phyloP scores from a whole-genome alignment of 257 asterid genomes.

The Primulina tabacum region DNA sequence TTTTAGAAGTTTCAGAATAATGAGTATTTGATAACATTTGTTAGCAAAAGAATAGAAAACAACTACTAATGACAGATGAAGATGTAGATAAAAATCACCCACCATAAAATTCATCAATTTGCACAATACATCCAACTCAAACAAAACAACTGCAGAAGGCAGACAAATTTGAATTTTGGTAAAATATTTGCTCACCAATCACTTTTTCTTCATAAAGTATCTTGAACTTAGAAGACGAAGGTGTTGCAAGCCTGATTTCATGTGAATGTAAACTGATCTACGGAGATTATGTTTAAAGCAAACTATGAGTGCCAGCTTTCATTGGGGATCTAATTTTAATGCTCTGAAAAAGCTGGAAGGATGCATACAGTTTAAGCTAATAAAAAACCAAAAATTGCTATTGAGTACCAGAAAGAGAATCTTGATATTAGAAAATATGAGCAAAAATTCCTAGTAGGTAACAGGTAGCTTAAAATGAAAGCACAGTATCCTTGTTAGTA shows the following conservation, averaged over 20 bases:
- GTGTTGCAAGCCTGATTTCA: neutral
- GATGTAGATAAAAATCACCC: neutral
- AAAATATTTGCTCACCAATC: neutral
- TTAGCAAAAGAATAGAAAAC: neutral
- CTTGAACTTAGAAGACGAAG: neutral
- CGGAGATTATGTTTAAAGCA: neutral
- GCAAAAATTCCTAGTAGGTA: neutral
- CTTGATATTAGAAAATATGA: neutral
- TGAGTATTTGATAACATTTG: neutral
- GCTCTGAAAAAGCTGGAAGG: neutral
- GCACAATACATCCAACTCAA: neutral
- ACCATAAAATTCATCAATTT: neutral
- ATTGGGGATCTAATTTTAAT: neutral
- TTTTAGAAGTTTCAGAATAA: neutral
- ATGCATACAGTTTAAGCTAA: neutral
- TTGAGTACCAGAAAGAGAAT: neutral
- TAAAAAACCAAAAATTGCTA: neutral
- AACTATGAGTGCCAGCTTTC: neutral
- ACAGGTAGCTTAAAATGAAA: conserved; percentile 1
- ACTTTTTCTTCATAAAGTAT: neutral
- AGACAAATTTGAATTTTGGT: neutral
- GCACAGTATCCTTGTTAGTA: conserved; percentile 2
- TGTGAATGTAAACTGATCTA: neutral
- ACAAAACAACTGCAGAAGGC: neutral
- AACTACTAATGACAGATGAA: neutral